Percentiles rank a stretch among this genome's conserved stretches.
phyloP scores from a whole-genome alignment of 1,284 basidiomycete species.

The Trichosporon coremiiforme region DNA sequence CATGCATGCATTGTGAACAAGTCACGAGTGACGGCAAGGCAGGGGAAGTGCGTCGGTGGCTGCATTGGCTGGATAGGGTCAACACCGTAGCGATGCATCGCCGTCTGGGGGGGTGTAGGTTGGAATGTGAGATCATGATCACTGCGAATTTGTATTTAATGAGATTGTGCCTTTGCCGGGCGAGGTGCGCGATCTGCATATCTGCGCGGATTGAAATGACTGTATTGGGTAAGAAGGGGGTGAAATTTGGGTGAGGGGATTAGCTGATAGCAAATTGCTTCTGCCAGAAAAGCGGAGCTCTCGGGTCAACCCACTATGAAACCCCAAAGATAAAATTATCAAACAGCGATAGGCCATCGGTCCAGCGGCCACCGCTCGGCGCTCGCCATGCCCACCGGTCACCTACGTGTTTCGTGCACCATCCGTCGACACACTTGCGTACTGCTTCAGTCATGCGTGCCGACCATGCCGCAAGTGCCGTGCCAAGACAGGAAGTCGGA shows the following conservation, averaged over 20 bases:
- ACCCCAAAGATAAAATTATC: slow-evolving; percentile 15
- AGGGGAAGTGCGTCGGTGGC: too few species aligned
- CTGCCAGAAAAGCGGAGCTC: background rate
- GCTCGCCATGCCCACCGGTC: background rate
- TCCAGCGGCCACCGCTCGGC: too few species aligned
- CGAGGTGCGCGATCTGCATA: background rate
- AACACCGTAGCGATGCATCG: too few species aligned
- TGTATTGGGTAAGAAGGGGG: too few species aligned
- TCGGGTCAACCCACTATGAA: slow-evolving; percentile 5
- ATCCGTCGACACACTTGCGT: background rate
- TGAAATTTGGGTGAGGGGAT: too few species aligned
- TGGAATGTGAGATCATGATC: slow-evolving; percentile 1
- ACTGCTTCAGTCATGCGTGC: background rate
- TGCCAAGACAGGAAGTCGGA: background rate
- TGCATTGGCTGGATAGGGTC: too few species aligned
- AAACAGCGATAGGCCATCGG: background rate
- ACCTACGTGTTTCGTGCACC: background rate
- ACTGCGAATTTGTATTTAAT: slow-evolving; percentile 11
- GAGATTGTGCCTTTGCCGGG: background rate
- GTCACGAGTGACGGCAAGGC: too few species aligned
- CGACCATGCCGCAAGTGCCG: background rate
- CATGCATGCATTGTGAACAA: background rate
- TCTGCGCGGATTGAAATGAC: too few species aligned
- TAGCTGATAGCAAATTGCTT: slow-evolving; percentile 10
- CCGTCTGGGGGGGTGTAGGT: too few species aligned